phyloP scores from a whole-genome alignment of 176 grass and related monocot genomes.

The Avena sativa region DNA sequence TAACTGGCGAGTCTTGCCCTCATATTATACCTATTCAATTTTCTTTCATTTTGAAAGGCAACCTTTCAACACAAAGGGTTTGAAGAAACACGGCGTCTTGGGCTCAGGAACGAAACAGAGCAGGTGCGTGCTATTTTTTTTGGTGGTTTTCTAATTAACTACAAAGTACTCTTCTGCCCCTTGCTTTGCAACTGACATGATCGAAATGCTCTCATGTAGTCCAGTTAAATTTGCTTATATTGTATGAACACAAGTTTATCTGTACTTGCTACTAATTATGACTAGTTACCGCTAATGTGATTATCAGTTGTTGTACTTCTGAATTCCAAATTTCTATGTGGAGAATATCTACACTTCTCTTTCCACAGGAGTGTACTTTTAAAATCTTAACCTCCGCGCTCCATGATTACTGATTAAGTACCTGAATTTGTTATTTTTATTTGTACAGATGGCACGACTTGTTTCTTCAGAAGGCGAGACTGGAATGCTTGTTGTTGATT shows the following conservation, averaged over 20 bases:
- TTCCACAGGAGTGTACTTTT: slow-evolving; percentile 38
- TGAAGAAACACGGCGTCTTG: slow-evolving; percentile 94
- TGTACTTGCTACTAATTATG: background rate
- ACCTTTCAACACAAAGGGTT: slow-evolving; percentile 99
- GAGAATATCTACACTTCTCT: slow-evolving; percentile 10
- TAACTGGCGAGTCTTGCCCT: background rate
- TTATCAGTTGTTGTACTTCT: slow-evolving; percentile 30
- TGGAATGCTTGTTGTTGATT: slow-evolving; percentile 98
- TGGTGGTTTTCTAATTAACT: slow-evolving; percentile 15
- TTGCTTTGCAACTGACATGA: background rate
- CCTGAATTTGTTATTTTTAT: slow-evolving; percentile 32
- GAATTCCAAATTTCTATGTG: background rate
- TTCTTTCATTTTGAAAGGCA: slow-evolving; percentile 49
- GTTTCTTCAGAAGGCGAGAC: slow-evolving; percentile 85
- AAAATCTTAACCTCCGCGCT: slow-evolving; percentile 17
- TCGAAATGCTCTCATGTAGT: background rate
- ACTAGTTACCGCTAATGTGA: slow-evolving; percentile 18
- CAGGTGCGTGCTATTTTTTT: slow-evolving; percentile 52
- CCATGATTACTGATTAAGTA: slow-evolving; percentile 26
- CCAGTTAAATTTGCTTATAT: slow-evolving; percentile 2
- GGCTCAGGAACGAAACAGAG: slow-evolving; percentile 89
- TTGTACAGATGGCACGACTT: slow-evolving; percentile 72
- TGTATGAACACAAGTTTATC: slow-evolving; percentile 10
- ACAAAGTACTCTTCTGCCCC: background rate
- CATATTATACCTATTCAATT: background rate